Base-by-base conservation (phyloP, 2,329 filamentous ascomycete genomes). In the Bertia moriformis region DNA sequence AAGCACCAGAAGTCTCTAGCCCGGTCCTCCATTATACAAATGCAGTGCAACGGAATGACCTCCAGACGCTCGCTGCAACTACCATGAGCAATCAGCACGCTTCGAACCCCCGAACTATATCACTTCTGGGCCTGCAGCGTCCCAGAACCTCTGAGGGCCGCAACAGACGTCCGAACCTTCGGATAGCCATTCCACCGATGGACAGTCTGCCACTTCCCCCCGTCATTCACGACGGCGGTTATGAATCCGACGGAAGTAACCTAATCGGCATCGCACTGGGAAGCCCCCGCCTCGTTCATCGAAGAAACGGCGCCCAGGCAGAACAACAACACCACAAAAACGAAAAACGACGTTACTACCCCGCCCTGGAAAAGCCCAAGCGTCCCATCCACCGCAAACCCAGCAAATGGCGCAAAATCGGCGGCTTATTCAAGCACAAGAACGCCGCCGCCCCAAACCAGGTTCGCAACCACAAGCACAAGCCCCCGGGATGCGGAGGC, bases 381-480 rank as follows among this genome's bases (percentile, higher is more conserved):
- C n/a, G n/a, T n/a, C n/a, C n/a, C n/a, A n/a, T n/a, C n/a, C n/a
- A n/a, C n/a, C 32, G 10, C 32, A 35, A 35, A 17, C 32, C 32
- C 12, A 35, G 32, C 32, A 35, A 35, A 35, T 35, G 32, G 32
- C 10, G 15, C 10, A 35, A 35, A 15, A 35, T 35, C 17, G 32
- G 32, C 32, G 32, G 32, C 7, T 35, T 35, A 15, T 35, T 35
- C 32, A 35, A 35, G 15, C 10, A 7, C 32, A 35, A 35, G 32
- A 35, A 17, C 17, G 32, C 32, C 10, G 32, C 32, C 7, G 12
- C 10, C 15, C 12, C 32, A 7, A 35, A 35, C 10, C 10, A 10
- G 10, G 32, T 35, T 35, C 10, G n/a, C 24, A 29, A 10, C 24
- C 10, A 10, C 10, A n/a, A 10, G 10, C 24, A 10, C n/a, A 29